These are phyloP conservation scores for Cnidoscolus chayamansa DNA, from an alignment of 441 rosid species.

Conservation along the genomic window DNA sequence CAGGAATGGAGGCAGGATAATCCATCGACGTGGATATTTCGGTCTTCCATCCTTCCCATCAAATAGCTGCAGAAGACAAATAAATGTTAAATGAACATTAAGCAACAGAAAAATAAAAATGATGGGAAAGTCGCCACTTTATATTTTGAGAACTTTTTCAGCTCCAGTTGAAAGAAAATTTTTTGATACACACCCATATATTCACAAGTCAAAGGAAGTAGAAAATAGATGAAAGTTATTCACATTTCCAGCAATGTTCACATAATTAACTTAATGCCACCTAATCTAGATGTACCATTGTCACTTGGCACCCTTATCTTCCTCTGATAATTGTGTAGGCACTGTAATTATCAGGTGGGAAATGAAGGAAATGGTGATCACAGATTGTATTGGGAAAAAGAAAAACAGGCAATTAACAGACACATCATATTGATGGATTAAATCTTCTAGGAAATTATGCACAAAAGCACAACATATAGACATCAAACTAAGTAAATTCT, in stretches of 20 bases:
- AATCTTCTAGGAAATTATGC: slow-evolving; percentile 4
- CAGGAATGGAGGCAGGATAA: slow-evolving; percentile 80
- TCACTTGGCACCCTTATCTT: too few species aligned
- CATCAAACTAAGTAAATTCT: not conserved
- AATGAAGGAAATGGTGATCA: not conserved
- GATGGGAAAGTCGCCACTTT: not conserved
- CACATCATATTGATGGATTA: not conserved
- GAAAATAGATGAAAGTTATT: not conserved
- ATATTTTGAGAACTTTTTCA: not conserved
- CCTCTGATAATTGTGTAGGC: too few species aligned
- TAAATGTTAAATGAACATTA: not conserved
- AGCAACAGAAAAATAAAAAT: slow-evolving; percentile 7
- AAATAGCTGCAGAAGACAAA: slow-evolving; percentile 51
- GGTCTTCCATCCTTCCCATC: slow-evolving; percentile 88
- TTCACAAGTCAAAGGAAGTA: not conserved
- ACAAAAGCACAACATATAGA: not conserved
- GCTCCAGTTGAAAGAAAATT: not conserved
- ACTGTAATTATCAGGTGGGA: not conserved
- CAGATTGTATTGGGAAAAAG: not conserved
- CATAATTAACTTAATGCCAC: not conserved
- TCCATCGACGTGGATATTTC: slow-evolving; percentile 81
- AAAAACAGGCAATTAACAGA: not conserved
- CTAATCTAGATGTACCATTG: too few species aligned
- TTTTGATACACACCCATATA: not conserved
- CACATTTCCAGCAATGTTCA: not conserved